Evolutionary conservation across 495 filamentous ascomycete species (phyloP), one percentile per base, ranked within the genome.

Genomic region (Annulohypoxylon nitens): DNA sequence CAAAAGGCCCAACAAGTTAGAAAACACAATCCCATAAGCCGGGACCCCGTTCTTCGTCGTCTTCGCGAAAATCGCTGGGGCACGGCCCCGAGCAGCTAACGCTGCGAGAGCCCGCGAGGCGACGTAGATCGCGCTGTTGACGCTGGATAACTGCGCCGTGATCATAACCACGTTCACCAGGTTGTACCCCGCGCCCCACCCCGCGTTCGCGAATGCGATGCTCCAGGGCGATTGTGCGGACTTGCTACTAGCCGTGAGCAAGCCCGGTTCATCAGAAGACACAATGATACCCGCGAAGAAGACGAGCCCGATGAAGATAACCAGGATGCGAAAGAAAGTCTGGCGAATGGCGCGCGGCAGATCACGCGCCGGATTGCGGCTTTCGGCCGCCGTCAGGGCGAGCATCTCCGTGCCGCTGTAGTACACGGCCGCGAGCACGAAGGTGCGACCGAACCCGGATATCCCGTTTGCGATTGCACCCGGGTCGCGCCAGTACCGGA

Each of bases 371-470:
- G 90, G 90, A 65, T 93, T 90, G 57, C 89, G 85, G 33, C 90
- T 91, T 81, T 93, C 90, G 62, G 87, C 89, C 0, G 90, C 90
- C 6, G 90, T 89, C 47, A 93, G 77, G 70, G 90, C 92, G 53
- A 95, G 84, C 67, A 93, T 83, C 76, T 95, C 92, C 4, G 91
- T 93, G 14, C 92, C 91, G 34, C 90, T 86, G 71, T 90, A 93
- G 25, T 91, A 90, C 64, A 93, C 92, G 1, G 88, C 89, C 1
- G 91, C 90, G 11, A 87, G 86, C 50, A 91, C 86, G 69, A 93
- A 85, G 0, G 87, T 87, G n/a, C 86, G 84, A 84, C 90, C 93
- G 78, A 93, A 87, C 2, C 85, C 91, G 45, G 74, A 80, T 12
- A 88, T 79, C 48, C 89, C 87, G 20, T 86, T 76, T 0, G 84